These are phyloP conservation scores for Exophiala lecanii-corni DNA, from an alignment of 2,329 filamentous ascomycete genomes.

Conservation along the genomic window DNA sequence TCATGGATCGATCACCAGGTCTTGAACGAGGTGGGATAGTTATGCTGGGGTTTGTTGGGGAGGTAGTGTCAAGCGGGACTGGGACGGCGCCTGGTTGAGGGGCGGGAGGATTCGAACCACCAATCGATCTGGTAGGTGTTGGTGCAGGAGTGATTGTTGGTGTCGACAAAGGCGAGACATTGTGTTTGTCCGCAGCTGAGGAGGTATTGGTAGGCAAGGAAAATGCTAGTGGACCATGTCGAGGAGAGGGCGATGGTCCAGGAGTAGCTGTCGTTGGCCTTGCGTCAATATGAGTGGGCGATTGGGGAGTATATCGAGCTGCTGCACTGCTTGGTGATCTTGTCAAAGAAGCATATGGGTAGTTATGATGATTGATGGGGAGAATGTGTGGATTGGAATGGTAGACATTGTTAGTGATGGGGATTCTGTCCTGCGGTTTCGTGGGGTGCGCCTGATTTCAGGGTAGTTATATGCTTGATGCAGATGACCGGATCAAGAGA, in stretches of 20 bases:
- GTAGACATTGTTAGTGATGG: slow-evolving; percentile 13
- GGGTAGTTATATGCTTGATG: no score
- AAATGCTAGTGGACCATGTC: slow-evolving; percentile 16
- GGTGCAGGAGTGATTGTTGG: background rate
- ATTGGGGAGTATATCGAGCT: slow-evolving; percentile 13
- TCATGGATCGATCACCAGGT: background rate
- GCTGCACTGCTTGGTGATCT: slow-evolving; percentile 19
- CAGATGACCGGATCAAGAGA: no score
- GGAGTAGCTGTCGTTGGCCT: slow-evolving; percentile 8
- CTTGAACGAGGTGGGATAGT: no score
- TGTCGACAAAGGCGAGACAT: slow-evolving; percentile 14
- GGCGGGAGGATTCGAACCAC: slow-evolving; percentile 11
- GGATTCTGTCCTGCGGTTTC: no score
- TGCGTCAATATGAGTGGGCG: slow-evolving; percentile 3
- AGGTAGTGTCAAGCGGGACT: background rate
- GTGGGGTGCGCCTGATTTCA: no score
- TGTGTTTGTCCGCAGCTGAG: slow-evolving; percentile 16
- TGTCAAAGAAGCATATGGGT: slow-evolving; percentile 6
- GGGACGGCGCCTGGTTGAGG: slow-evolving; percentile 18
- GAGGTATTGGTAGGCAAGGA: slow-evolving; percentile 19
- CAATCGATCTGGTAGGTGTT: no score
- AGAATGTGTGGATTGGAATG: slow-evolving; percentile 22
- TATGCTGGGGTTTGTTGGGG: no score
- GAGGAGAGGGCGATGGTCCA: slow-evolving; percentile 7
- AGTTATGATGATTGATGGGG: slow-evolving; percentile 23